These are phyloP conservation scores for Backusella australiensis DNA, from an alignment of 192 early-diverging fungal species.

Conservation along the genomic window DNA sequence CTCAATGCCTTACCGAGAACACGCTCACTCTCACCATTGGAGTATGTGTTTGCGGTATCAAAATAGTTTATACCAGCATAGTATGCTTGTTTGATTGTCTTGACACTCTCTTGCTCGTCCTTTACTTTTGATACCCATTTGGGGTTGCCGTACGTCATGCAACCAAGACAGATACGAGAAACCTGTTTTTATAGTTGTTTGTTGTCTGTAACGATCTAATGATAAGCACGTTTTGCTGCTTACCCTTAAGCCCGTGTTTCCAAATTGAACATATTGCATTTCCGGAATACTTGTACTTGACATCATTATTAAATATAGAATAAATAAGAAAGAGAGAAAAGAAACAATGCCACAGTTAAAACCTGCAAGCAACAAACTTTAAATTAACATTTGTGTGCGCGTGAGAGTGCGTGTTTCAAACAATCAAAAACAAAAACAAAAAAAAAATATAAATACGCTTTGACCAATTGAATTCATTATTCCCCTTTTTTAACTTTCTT, in stretches of 20 bases:
- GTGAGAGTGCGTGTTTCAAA: neutral
- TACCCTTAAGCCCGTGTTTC: slow-evolving; percentile 60
- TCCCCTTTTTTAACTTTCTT: neutral
- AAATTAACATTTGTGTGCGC: neutral
- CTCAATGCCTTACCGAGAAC: slow-evolving; percentile 40
- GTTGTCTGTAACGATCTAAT: neutral
- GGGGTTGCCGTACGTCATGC: slow-evolving; percentile 43
- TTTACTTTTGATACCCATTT: slow-evolving; percentile 43
- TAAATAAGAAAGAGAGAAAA: neutral
- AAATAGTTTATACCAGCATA: slow-evolving; percentile 81
- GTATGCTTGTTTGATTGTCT: slow-evolving; percentile 53
- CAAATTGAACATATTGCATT: slow-evolving; percentile 77
- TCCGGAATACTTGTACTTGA: neutral
- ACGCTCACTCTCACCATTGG: slow-evolving; percentile 36
- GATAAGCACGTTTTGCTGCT: neutral
- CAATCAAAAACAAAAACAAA: neutral
- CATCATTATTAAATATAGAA: neutral
- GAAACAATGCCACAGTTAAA: neutral
- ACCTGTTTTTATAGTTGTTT: neutral
- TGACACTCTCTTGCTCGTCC: slow-evolving; percentile 41
- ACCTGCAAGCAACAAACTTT: neutral
- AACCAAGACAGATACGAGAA: slow-evolving; percentile 46
- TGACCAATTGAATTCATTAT: neutral
- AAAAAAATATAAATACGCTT: neutral
- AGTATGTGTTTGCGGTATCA: slow-evolving; percentile 56